phyloP scores from a whole-genome alignment of 2,329 filamentous ascomycete genomes.

The Exophiala mesophila region DNA sequence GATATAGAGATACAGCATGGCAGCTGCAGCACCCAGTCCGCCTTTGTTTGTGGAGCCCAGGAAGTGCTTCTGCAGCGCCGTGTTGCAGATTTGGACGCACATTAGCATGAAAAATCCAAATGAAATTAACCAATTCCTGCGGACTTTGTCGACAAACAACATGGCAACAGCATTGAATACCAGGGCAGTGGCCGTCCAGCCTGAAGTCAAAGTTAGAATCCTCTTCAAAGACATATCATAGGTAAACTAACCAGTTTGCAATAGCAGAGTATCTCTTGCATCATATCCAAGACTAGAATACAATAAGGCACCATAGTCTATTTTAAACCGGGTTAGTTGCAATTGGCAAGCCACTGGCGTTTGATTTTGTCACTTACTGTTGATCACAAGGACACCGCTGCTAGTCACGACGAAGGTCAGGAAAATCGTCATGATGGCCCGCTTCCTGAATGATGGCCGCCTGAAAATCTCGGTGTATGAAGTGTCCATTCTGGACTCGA shows the following conservation, averaged over 20 bases:
- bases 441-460: slow-evolving; percentile 17
- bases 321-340: background rate
- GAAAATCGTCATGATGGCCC: slow-evolving; percentile 7
- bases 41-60: no score
- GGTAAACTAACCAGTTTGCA: background rate
- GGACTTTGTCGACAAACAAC: slow-evolving; percentile 13
- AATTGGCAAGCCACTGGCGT: background rate
- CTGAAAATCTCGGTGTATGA: slow-evolving; percentile 14
- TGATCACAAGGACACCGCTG: background rate
- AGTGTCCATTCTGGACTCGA: background rate
- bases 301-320: slow-evolving; percentile 1
- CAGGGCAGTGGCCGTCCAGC: background rate
- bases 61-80: no score
- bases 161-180: slow-evolving; percentile 12
- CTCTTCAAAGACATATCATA: slow-evolving; percentile 15
- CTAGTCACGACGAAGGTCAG: background rate
- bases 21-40: slow-evolving; percentile 34
- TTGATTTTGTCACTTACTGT: background rate
- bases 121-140: background rate
- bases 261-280: background rate
- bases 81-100: background rate
- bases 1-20: slow-evolving; percentile 38
- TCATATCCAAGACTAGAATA: background rate
- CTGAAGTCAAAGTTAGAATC: background rate
- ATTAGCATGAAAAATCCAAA: background rate